Evolutionary conservation across 441 rosid genomes (phyloP).

Genomic region (Adansonia gregorii): DNA sequence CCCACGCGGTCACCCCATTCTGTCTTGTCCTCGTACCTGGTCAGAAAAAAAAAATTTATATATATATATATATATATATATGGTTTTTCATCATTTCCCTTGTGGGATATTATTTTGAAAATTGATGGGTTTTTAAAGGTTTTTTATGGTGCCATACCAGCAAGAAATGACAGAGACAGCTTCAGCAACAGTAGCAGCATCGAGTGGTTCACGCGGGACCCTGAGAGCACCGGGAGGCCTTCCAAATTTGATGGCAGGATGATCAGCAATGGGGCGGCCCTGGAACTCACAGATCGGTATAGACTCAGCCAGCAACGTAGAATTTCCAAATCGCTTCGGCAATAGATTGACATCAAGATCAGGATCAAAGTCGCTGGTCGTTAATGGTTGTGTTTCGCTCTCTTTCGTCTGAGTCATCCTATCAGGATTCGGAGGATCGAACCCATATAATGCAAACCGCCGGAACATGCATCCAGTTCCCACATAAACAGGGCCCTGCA

Average conservation of each 20-base stretch:
- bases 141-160: constrained; percentile 45
- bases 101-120: background rate
- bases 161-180: constrained; percentile 88
- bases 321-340: constrained; percentile 88
- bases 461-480: constrained; percentile 93
- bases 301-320: constrained; percentile 74
- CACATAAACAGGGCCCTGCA: constrained; percentile 85
- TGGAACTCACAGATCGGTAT: constrained; percentile 78
- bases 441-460: constrained; percentile 82
- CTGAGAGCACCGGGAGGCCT: constrained; percentile 82
- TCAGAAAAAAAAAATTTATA: background rate
- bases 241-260: constrained; percentile 77
- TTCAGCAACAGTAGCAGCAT: constrained; percentile 83
- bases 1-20: constrained; percentile 94
- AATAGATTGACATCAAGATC: constrained; percentile 72
- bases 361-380: constrained; percentile 72
- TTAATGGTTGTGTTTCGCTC: constrained; percentile 63
- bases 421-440: constrained; percentile 71
- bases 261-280: constrained; percentile 84
- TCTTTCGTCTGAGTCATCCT: constrained; percentile 43
- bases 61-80: no score
- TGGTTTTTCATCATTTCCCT: background rate
- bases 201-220: constrained; percentile 75
- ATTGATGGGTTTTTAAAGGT: no score
- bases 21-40: constrained; percentile 84